Base-by-base conservation (phyloP, 1,284 basidiomycete species). In the Pholiota adiposa region DNA sequence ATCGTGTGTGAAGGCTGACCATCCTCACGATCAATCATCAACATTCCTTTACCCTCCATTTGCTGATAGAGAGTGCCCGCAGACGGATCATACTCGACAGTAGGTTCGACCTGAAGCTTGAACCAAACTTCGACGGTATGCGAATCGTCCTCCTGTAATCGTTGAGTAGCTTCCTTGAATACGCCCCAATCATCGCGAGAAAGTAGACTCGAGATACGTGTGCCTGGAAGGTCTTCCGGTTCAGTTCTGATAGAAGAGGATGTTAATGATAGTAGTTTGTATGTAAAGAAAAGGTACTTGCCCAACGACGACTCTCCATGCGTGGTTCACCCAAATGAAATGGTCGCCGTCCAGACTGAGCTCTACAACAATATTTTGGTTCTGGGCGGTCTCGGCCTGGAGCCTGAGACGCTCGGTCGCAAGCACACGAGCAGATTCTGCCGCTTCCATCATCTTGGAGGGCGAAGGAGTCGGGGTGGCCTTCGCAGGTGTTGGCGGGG, bases 31-130 rank as follows among this genome's bases (percentile, higher is more conserved):
- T 97, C 95, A 65, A 94, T 87, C 89, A 99, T 97, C 66, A 99
- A 86, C 97, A 99, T 98, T 21, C 97, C 97, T 72, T 97, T 97
- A 40, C 94, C 97, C 69, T 98, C 96, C 88, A 99, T 96, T 69
- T 88, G 86, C 72, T 94, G 92, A 73, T 89, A 96, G 67, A 90
- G 77, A 65, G 82, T 75, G 14, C 83, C 81, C 48, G 75, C 74
- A 23, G 74, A 75, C 33, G 77, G 70, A 56, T 89, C 87, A 36
- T 80, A 78, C 58, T 89, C 85, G 43, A 80, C 75, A 31, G 81
- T 83, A 1, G 86, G 81, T 60, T 88, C 83, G 57, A 96, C 81
- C 66, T 90, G 88, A 46, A 98, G 83, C 60, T 89, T 89, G 80
- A 99, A 98, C 51, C 88, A 87, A 49, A 93, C 90, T 73, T 99